Evolutionary conservation across 73 alveolate genomes (phyloP).

Genomic region (Halteria grandinella): DNA sequence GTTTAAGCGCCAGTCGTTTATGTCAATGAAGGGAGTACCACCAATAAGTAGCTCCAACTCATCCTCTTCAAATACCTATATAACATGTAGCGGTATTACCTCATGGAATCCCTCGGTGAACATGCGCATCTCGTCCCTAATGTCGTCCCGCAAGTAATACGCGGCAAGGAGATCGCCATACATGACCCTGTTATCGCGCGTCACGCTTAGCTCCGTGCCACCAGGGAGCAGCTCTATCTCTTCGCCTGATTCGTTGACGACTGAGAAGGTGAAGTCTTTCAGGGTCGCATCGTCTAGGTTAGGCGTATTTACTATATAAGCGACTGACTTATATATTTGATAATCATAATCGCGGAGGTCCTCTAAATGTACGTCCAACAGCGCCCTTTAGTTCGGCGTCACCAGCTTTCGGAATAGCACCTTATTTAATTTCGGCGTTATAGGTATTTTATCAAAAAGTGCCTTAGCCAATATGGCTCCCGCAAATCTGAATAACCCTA

Average conservation of each 20-base stretch:
- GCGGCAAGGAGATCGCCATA: constrained; percentile 66
- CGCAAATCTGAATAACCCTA: constrained; percentile 58
- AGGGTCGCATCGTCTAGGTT: constrained; percentile 23
- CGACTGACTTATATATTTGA: constrained; percentile 50
- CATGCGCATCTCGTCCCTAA: constrained; percentile 63
- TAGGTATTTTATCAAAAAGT: constrained; percentile 86
- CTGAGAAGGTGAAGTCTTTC: constrained; percentile 43
- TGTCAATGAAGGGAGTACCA: constrained; percentile 85
- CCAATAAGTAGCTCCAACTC: constrained; percentile 77
- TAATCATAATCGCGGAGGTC: constrained; percentile 63
- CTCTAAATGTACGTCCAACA: constrained; percentile 39
- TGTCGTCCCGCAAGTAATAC: constrained; percentile 55
- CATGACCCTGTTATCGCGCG: constrained; percentile 50
- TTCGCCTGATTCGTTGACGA: constrained; percentile 40
- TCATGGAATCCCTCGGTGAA: constrained; percentile 64
- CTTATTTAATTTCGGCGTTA: constrained; percentile 57
- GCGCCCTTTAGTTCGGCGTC: neutral
- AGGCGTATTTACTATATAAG: constrained; percentile 52
- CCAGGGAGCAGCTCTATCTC: constrained; percentile 50
- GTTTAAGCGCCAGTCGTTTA: constrained; percentile 93
- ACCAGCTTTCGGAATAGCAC: constrained; percentile 61
- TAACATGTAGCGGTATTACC: constrained; percentile 70
- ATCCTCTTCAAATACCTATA: constrained; percentile 63
- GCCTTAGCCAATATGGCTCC: constrained; percentile 86
- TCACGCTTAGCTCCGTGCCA: constrained; percentile 65